These are phyloP conservation scores for Aspergillus bertholletiae DNA, from an alignment of 495 filamentous ascomycete species.

Conservation along the genomic window DNA sequence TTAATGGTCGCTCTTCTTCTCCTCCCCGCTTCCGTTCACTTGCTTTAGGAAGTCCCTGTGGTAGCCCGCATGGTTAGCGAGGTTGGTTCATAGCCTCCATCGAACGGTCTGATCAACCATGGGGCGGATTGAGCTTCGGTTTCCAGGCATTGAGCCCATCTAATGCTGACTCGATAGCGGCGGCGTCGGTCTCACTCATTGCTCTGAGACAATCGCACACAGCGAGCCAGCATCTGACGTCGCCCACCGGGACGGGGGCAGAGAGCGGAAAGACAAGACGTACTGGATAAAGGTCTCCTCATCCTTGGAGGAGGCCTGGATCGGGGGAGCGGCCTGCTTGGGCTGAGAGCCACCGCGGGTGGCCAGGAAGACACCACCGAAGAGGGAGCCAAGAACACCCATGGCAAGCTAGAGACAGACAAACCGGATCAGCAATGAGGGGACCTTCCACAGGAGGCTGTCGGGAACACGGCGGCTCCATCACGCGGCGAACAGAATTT, in stretches of 20 bases:
- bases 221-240: no score
- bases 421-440: constrained; percentile 7
- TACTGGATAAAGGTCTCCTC: constrained; percentile 99
- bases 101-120: no score
- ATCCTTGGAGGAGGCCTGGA: constrained; percentile 84
- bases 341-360: constrained; percentile 60
- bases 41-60: constrained; percentile 77
- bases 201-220: no score
- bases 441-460: neutral
- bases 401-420: constrained; percentile 94
- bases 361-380: constrained; percentile 52
- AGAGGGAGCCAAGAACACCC: constrained; percentile 65
- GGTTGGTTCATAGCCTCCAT: neutral
- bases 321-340: constrained; percentile 62
- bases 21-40: constrained; percentile 53
- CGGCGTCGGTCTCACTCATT: no score
- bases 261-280: constrained; percentile 28
- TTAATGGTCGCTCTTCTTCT: constrained; percentile 68
- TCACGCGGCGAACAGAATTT: constrained; percentile 5
- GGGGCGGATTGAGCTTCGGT: no score
- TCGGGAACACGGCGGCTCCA: neutral
- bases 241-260: neutral
- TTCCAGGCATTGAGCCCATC: no score
- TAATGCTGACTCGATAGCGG: no score
- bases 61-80: neutral